These are phyloP conservation scores for Herpotrichia juniperi DNA, from an alignment of 2,329 filamentous ascomycete genomes.

Conservation along the genomic window DNA sequence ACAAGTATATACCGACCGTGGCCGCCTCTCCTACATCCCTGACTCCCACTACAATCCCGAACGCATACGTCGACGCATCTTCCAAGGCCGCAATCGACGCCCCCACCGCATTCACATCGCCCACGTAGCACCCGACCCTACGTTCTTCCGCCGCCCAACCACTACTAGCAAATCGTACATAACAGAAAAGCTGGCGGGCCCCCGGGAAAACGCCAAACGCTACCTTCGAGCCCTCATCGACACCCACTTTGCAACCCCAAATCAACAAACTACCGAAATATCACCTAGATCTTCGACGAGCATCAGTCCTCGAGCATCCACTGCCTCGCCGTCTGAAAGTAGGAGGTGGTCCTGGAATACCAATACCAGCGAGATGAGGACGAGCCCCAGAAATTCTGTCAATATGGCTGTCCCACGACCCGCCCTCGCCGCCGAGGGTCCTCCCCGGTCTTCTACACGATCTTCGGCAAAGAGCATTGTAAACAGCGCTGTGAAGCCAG, in stretches of 20 bases:
- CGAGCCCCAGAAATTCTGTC: constrained; percentile 47
- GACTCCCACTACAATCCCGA: constrained; percentile 38
- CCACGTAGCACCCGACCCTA: constrained; percentile 54
- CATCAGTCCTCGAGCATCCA: constrained; percentile 30
- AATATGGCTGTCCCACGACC: constrained; percentile 18
- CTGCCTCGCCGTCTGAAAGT: constrained; percentile 34
- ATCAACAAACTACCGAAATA: constrained; percentile 26
- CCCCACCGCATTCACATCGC: constrained; percentile 64
- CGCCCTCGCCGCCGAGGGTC: constrained; percentile 43
- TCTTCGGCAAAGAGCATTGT: constrained; percentile 39
- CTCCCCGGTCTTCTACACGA: constrained; percentile 45
- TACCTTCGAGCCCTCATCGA: constrained; percentile 56
- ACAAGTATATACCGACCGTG: constrained; percentile 45
- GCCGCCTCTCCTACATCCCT: constrained; percentile 46
- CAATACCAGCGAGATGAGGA: constrained; percentile 44
- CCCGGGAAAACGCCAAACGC: constrained; percentile 56
- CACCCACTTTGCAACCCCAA: constrained; percentile 32
- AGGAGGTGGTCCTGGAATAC: constrained; percentile 28
- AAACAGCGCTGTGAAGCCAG: constrained; percentile 35
- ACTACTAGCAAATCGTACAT: constrained; percentile 42
- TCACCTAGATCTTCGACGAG: constrained; percentile 32
- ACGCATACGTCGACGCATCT: constrained; percentile 42
- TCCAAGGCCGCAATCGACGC: constrained; percentile 58
- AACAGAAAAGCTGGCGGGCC: constrained; percentile 57
- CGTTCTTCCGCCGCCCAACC: constrained; percentile 33